phyloP scores from a whole-genome alignment of 371 early-diverging fungal species.

The Actinomucor elegans region DNA sequence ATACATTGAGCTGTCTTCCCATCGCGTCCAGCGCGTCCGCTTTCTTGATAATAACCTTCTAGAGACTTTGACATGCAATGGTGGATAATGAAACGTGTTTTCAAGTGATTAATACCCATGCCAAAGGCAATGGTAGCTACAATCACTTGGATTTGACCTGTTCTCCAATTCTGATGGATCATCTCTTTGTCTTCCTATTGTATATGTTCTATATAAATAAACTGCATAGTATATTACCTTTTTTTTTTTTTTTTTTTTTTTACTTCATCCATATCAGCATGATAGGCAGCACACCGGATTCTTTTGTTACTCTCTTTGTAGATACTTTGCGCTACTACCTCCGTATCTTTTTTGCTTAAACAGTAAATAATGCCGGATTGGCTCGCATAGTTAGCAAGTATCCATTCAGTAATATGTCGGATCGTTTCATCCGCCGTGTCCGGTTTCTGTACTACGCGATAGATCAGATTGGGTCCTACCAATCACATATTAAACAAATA shows the following conservation, averaged over 20 bases:
- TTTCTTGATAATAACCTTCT: conserved; percentile 95
- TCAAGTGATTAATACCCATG: conserved; percentile 87
- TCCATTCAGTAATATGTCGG: conserved; percentile 63
- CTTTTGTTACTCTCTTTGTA: conserved; percentile 44
- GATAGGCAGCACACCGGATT: conserved; percentile 71
- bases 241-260: neutral
- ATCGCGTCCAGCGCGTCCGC: conserved; percentile 86
- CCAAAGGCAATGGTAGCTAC: conserved; percentile 89
- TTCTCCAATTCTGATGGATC: conserved; percentile 78
- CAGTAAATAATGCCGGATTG: conserved; percentile 87
- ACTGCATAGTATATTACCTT: neutral
- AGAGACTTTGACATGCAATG: conserved; percentile 81
- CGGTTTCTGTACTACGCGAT: conserved; percentile 66
- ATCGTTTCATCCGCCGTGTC: conserved; percentile 54
- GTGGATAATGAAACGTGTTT: conserved; percentile 89
- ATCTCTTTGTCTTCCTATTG: conserved; percentile 62
- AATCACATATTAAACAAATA: neutral
- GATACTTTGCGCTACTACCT: conserved; percentile 63
- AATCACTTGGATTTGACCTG: conserved; percentile 68
- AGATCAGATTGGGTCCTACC: conserved; percentile 66
- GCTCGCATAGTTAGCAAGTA: conserved; percentile 55
- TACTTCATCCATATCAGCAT: conserved; percentile 78
- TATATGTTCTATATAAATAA: no score
- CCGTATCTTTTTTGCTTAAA: conserved; percentile 76
- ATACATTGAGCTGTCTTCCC: conserved; percentile 74